These are phyloP conservation scores for Yarrowia sp. DNA, from an alignment of 805 yeast species.

Conservation along the genomic window DNA sequence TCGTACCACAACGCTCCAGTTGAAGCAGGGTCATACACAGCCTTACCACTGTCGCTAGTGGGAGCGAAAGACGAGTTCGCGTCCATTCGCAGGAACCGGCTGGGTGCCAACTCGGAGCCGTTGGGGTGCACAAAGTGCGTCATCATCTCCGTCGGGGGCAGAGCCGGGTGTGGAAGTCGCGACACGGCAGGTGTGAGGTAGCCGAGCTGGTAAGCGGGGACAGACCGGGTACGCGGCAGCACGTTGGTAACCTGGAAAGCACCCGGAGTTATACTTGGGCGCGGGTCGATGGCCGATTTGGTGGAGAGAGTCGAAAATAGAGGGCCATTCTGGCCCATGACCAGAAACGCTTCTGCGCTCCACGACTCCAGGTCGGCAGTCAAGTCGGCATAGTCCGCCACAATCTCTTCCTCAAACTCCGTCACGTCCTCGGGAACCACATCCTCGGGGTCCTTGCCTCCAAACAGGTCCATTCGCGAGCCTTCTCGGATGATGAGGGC, in stretches of 20 bases:
- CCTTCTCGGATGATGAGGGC: constrained; percentile 39
- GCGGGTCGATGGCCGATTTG: constrained; percentile 70
- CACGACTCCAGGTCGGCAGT: constrained; percentile 69
- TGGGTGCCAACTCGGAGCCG: constrained; percentile 51
- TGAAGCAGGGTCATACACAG: constrained; percentile 46
- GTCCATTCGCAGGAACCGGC: constrained; percentile 60
- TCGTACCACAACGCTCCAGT: constrained; percentile 38
- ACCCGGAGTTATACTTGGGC: constrained; percentile 64
- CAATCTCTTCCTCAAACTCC: constrained; percentile 31
- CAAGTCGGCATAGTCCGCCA: constrained; percentile 34
- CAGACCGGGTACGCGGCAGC: constrained; percentile 49
- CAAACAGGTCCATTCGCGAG: constrained; percentile 32
- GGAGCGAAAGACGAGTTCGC: constrained; percentile 63
- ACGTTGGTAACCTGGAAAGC: constrained; percentile 65
- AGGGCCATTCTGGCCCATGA: constrained; percentile 65
- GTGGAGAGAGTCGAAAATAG: constrained; percentile 70
- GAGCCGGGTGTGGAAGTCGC: constrained; percentile 48
- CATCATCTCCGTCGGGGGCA: constrained; percentile 53
- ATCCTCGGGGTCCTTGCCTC: constrained; percentile 11
- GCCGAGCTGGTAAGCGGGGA: constrained; percentile 43
- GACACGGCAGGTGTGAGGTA: constrained; percentile 46
- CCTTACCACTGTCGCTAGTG: constrained; percentile 53
- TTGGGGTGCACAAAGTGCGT: constrained; percentile 38
- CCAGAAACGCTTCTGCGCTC: constrained; percentile 77
- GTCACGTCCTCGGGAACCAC: constrained; percentile 21